Conservation (phyloP, 495 filamentous ascomycete genomes). For the Annulohypoxylon stygium region DNA sequence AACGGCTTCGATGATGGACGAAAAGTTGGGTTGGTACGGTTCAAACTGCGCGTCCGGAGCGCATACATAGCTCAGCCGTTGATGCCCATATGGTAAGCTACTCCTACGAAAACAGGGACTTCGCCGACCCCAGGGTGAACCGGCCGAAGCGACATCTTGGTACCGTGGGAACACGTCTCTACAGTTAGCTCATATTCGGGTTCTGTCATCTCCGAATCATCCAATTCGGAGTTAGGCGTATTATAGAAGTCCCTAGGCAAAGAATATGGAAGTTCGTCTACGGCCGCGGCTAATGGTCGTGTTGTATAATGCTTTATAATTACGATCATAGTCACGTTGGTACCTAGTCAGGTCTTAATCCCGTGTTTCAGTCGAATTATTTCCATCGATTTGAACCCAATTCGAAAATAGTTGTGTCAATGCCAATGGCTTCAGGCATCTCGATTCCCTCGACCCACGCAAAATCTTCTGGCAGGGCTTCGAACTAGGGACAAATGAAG, state of each 20-base stretch:
- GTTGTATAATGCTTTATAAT: slow-evolving; percentile 56
- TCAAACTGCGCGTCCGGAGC: slow-evolving; percentile 66
- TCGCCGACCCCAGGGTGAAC: slow-evolving; percentile 71
- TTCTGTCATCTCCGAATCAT: neutral
- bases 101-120: slow-evolving; percentile 66
- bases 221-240: neutral
- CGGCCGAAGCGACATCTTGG: slow-evolving; percentile 66
- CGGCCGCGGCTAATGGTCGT: slow-evolving; percentile 45
- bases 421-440: slow-evolving; percentile 24
- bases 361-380: slow-evolving; percentile 49
- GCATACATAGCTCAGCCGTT: slow-evolving; percentile 66
- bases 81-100: slow-evolving; percentile 53
- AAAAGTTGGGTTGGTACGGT: slow-evolving; percentile 51
- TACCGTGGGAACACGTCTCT: slow-evolving; percentile 44
- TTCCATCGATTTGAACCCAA: slow-evolving; percentile 28
- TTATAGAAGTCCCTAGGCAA: neutral
- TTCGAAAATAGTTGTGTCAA: slow-evolving; percentile 43
- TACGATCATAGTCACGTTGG: slow-evolving; percentile 47
- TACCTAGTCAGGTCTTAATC: slow-evolving; percentile 30
- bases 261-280: slow-evolving; percentile 27
- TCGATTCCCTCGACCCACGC: slow-evolving; percentile 14
- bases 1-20: slow-evolving; percentile 51
- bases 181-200: slow-evolving; percentile 64
- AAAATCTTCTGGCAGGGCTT: slow-evolving; percentile 17
- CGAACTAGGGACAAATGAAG: too few relatives aligned